Evolutionary conservation across 169 alveolate species (phyloP).

Genomic region (Eimeria maxima): DNA sequence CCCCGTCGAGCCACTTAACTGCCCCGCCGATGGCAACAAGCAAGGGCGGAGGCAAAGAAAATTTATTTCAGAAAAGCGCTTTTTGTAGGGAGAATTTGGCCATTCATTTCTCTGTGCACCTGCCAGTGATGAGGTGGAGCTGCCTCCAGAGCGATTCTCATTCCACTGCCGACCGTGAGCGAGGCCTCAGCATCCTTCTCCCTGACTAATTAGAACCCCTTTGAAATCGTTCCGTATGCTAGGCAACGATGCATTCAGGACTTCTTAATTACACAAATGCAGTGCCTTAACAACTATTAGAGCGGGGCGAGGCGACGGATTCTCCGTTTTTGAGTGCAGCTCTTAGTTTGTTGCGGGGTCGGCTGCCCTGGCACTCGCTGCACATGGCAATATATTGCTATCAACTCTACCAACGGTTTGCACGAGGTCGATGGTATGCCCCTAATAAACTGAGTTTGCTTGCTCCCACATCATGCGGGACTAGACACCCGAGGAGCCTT

Average conservation of each 20-base stretch:
- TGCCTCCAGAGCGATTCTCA: neutral
- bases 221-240: neutral
- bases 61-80: neutral
- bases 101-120: neutral
- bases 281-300: neutral
- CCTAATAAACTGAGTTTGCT: neutral
- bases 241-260: neutral
- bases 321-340: neutral
- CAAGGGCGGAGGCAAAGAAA: neutral
- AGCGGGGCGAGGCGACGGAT: neutral
- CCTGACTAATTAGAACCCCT: neutral
- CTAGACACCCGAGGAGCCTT: neutral
- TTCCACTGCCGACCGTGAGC: neutral
- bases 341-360: neutral
- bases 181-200: neutral
- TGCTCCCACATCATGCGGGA: neutral
- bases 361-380: conserved; percentile 34
- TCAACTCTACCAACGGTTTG: neutral
- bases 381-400: neutral
- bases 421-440: neutral
- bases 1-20: neutral
- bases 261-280: neutral
- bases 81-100: too few species aligned
- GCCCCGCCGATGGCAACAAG: neutral
- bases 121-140: neutral